phyloP scores from a whole-genome alignment of 805 yeast genomes.

The Zygosaccharomyces pseudorouxii region DNA sequence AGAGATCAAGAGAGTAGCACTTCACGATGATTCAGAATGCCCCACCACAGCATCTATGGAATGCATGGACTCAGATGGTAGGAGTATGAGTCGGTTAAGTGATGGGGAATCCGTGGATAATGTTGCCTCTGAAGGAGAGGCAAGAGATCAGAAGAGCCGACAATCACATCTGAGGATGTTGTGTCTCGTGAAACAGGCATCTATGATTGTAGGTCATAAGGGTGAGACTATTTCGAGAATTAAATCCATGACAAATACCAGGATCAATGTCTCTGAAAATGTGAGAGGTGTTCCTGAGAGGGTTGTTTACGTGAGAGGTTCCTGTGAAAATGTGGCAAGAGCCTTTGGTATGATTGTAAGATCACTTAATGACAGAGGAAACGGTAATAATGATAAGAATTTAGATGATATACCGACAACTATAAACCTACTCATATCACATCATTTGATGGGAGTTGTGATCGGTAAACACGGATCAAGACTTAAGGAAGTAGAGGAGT shows the following conservation, averaged over 20 bases:
- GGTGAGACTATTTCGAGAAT: constrained; percentile 70
- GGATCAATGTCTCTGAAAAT: constrained; percentile 70
- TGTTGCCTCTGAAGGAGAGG: constrained; percentile 33
- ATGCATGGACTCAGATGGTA: constrained; percentile 3
- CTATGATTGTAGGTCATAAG: constrained; percentile 69
- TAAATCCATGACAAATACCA: constrained; percentile 57
- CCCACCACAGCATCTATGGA: constrained; percentile 20
- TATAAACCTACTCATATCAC: constrained; percentile 65
- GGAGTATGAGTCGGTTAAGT: constrained; percentile 5
- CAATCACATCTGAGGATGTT: constrained; percentile 68
- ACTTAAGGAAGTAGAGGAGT: constrained; percentile 76
- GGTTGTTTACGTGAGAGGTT: constrained; percentile 67
- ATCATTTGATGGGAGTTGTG: constrained; percentile 71
- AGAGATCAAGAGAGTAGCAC: constrained; percentile 61
- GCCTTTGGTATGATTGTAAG: constrained; percentile 74
- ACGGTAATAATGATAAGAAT: constrained; percentile 49
- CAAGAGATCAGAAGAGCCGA: constrained; percentile 40
- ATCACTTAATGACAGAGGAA: constrained; percentile 47
- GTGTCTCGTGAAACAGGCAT: constrained; percentile 71
- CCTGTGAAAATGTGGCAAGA: constrained; percentile 72
- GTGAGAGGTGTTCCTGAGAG: constrained; percentile 68
- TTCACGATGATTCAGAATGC: constrained; percentile 56
- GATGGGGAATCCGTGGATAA: constrained; percentile 14
- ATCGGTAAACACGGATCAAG: constrained; percentile 74
- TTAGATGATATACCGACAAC: constrained; percentile 47